These are phyloP conservation scores for Aureobasidium musti DNA, from an alignment of 2,329 filamentous ascomycete species.

Conservation along the genomic window DNA sequence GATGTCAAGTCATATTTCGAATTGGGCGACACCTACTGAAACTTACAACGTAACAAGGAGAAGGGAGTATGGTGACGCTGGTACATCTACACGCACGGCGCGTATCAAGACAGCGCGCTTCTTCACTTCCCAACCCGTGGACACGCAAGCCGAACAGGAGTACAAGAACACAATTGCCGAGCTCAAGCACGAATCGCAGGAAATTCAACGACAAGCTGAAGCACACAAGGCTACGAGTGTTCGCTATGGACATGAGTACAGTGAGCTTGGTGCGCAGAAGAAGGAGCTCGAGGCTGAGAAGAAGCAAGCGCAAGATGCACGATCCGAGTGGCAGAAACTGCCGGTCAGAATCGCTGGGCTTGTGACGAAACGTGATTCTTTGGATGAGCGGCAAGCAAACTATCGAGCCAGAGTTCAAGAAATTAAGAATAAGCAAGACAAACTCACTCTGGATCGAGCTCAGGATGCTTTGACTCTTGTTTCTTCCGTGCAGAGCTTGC, in stretches of 20 bases:
- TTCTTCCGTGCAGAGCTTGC: conserved; percentile 63
- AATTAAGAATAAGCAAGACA: conserved; percentile 47
- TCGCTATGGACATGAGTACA: conserved; percentile 32
- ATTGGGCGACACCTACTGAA: conserved; percentile 69
- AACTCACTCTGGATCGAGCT: conserved; percentile 41
- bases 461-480: conserved; percentile 56
- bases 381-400: conserved; percentile 57
- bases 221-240: conserved; percentile 33
- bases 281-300: conserved; percentile 62
- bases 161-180: conserved; percentile 57
- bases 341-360: conserved; percentile 68
- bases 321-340: conserved; percentile 65
- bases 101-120: conserved; percentile 62
- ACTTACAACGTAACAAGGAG: conserved; percentile 68
- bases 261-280: conserved; percentile 34
- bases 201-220: conserved; percentile 44
- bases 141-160: conserved; percentile 63
- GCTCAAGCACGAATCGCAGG: conserved; percentile 45
- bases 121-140: conserved; percentile 78
- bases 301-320: conserved; percentile 62
- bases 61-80: conserved; percentile 75
- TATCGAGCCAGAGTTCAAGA: conserved; percentile 59
- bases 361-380: conserved; percentile 49
- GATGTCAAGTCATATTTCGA: conserved; percentile 58
- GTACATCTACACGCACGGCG: conserved; percentile 68